These are phyloP conservation scores for Lactarius quietus DNA, from an alignment of 768 basidiomycete species.

Conservation along the genomic window DNA sequence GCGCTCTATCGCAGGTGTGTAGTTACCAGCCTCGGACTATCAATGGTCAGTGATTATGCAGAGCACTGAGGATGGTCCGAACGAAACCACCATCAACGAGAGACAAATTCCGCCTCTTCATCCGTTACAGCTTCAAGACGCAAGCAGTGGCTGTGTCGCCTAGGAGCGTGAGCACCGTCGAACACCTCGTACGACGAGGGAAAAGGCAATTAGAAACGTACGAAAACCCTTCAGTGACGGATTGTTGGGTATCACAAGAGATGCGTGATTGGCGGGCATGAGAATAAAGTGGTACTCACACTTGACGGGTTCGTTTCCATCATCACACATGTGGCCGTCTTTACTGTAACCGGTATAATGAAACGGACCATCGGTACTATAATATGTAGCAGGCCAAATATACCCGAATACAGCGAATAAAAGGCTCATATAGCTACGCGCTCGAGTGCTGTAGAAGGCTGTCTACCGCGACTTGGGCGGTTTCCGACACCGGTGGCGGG, in stretches of 20 bases:
- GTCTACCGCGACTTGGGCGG: constrained; percentile 4
- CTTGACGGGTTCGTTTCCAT: background rate
- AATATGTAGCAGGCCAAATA: background rate
- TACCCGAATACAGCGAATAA: background rate
- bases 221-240: constrained; percentile 61
- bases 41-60: constrained; percentile 30
- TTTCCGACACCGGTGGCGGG: constrained; percentile 9
- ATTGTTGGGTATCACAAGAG: constrained; percentile 69
- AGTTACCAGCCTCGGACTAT: constrained; percentile 1
- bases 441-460: constrained; percentile 1
- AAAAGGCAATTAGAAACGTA: constrained; percentile 64
- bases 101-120: constrained; percentile 61
- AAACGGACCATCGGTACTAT: background rate
- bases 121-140: constrained; percentile 65
- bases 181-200: constrained; percentile 73
- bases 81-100: constrained; percentile 60
- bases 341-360: background rate
- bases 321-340: background rate
- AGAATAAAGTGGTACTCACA: constrained; percentile 23
- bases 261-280: constrained; percentile 63
- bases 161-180: constrained; percentile 64
- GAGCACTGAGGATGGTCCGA: constrained; percentile 71
- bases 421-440: background rate
- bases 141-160: constrained; percentile 60
- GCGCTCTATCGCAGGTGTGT: constrained; percentile 52